Base-by-base conservation (phyloP, 768 basidiomycete genomes). In the Tricholoma bakamatsutake region DNA sequence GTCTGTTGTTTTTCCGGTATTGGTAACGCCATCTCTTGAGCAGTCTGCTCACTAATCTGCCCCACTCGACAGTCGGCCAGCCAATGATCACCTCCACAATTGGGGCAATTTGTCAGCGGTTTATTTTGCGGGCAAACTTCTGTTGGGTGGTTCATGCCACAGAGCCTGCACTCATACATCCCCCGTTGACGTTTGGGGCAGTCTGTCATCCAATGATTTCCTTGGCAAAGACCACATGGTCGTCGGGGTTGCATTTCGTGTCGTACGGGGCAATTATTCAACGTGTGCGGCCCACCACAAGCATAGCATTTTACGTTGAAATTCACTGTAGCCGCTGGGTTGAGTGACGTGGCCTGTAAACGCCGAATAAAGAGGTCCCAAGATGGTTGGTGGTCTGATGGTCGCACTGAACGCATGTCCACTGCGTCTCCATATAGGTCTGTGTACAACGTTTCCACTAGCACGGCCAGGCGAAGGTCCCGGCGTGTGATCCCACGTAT, bases 401-500 rank as follows among this genome's bases (percentile, higher is more conserved):
- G 11, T 21, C 17, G 21, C 2, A 15, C n/a, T 10, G 21, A 27
- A 53, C 46, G 40, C 42, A 50, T 28, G 33, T 35, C 7, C 24
- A 28, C n/a, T 13, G 35, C 42, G 18, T 53, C 55, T 9, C 28
- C 45, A 43, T 45, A 58, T 4, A 46, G 7, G 9, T 49, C 13
- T 0, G 13, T 17, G 51, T 57, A 63, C 7, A 62, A 52, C 0
- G 24, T 55, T 59, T 84, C 80, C n/a, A 77, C 59, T 11, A 67
- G 66, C 7, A 67, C 64, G 7, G 80, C 82, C 33, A 82, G 65
- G 46, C 81, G 78, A 31, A 81, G 54, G 58, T 84, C 83, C 30
- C 78, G 78, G 5, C 67, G 62, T 0, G 82, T 82, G 43, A 83
- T 73, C 11, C 80, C 77, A 0, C 79, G 71, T 3, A 52, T 27